A percentile compares a stretch with the other conserved stretches of the same genome.
Conservation (phyloP, 768 basidiomycete species). For the Antrodiella citrinella region DNA sequence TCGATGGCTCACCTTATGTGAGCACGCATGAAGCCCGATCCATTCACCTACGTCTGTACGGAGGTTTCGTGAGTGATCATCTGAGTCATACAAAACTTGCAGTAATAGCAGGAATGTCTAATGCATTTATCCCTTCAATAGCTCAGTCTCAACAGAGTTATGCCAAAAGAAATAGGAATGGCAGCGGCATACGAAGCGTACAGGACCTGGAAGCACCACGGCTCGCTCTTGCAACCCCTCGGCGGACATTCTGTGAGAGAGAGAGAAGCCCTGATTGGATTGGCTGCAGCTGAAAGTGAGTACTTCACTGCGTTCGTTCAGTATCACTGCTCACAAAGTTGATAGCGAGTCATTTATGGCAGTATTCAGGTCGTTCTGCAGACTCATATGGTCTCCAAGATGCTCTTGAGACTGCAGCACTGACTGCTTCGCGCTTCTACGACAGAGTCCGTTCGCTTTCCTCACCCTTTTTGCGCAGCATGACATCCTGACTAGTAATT, state of each 20-base stretch:
- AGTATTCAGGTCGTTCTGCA: slow-evolving; percentile 34
- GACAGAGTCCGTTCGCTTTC: too few species aligned
- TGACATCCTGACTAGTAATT: too few species aligned
- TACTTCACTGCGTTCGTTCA: too few species aligned
- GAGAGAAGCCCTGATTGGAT: slow-evolving; percentile 55
- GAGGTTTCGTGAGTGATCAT: slow-evolving; percentile 37
- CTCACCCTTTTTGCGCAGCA: too few species aligned
- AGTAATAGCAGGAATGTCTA: neutral
- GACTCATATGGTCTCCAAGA: slow-evolving; percentile 39
- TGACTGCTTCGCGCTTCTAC: slow-evolving; percentile 42
- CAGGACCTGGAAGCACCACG: slow-evolving; percentile 55
- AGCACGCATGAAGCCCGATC: slow-evolving; percentile 50
- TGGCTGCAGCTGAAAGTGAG: slow-evolving; percentile 67
- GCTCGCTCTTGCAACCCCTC: slow-evolving; percentile 43
- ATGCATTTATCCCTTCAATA: too few species aligned
- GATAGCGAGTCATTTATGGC: slow-evolving; percentile 53
- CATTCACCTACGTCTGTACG: slow-evolving; percentile 63
- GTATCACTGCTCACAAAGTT: too few species aligned
- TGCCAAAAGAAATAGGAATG: slow-evolving; percentile 58
- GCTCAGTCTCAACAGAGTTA: slow-evolving; percentile 44
- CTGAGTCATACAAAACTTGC: neutral
- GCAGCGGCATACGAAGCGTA: slow-evolving; percentile 77
- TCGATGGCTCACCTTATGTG: slow-evolving; percentile 30
- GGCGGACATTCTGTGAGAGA: slow-evolving; percentile 53
- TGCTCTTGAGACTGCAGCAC: slow-evolving; percentile 59